phyloP scores from a whole-genome alignment of 208 protist genomes.

The Crithidia sp. region DNA sequence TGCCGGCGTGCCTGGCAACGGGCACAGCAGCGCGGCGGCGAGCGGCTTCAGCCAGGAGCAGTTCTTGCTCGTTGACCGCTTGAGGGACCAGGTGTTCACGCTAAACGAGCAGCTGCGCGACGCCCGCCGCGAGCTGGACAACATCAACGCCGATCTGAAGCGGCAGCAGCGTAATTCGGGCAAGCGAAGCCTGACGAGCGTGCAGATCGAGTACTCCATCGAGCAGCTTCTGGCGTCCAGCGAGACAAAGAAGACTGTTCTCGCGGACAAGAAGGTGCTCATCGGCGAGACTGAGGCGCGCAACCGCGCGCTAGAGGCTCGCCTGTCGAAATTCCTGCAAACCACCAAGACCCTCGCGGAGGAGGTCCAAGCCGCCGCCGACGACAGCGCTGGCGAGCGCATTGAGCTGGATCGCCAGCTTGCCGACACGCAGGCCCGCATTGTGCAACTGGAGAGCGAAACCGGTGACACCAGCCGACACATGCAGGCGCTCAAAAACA shows the following conservation, averaged over 20 bases:
- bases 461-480: slow-evolving; percentile 56
- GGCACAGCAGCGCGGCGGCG: background rate
- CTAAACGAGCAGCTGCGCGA: slow-evolving; percentile 72
- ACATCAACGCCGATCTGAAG: slow-evolving; percentile 52
- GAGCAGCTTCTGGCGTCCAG: slow-evolving; percentile 62
- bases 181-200: slow-evolving; percentile 52
- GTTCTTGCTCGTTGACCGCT: slow-evolving; percentile 63
- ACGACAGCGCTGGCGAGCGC: slow-evolving; percentile 50
- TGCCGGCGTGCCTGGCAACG: background rate
- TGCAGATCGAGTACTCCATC: slow-evolving; percentile 72
- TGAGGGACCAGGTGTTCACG: slow-evolving; percentile 71
- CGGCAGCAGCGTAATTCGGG: slow-evolving; percentile 35
- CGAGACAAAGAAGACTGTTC: slow-evolving; percentile 39
- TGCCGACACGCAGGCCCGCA: slow-evolving; percentile 46
- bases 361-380: slow-evolving; percentile 48
- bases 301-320: slow-evolving; percentile 56
- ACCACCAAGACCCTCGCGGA: slow-evolving; percentile 51
- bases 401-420: slow-evolving; percentile 69
- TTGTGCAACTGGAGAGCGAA: slow-evolving; percentile 53
- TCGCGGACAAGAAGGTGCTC: slow-evolving; percentile 48
- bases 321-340: slow-evolving; percentile 51
- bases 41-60: slow-evolving; percentile 70
- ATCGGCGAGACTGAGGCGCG: slow-evolving; percentile 51
- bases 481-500: slow-evolving; percentile 50
- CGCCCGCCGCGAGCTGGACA: slow-evolving; percentile 53